Evolutionary conservation across 2,329 filamentous ascomycete species (phyloP), one percentile per base, ranked within the genome.

Genomic region (Paecilomyces sp.): DNA sequence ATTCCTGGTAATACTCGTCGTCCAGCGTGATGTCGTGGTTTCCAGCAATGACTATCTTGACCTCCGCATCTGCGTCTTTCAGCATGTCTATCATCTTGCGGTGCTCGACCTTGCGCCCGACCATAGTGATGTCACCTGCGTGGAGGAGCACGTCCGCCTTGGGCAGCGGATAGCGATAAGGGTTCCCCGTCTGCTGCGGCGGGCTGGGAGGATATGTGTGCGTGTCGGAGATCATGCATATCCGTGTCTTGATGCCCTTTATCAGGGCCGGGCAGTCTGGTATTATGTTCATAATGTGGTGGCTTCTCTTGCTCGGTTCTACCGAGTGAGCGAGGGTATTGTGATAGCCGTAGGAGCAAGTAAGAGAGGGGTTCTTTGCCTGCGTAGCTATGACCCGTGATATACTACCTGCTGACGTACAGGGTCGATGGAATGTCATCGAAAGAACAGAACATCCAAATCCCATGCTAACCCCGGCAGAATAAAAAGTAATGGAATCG

Each of bases 1-100:
- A 61, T 3, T 56, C 54, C 3, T 65, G 64, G 64, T 81, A 83
- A 67, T 80, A 83, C 0, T 71, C 69, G 47, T 76, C 73, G 62
- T 88, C 84, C 0, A 87, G 75, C 3, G 79, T 81, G 52, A 85
- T 74, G 65, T 87, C 85, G 70, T 88, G 85, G 66, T 87, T 87
- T 0, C 85, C 85, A 0, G 85, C 80, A 61, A 88, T 86, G 22
- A 87, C 80, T 25, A 88, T 74, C 65, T 87, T 88, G 4, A 87
- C 69, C 8, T 80, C 77, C 1, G 83, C 83, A 13, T 81, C 72
- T 36, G 83, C 77, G 0, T 65, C 64, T 12, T 72, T 69, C 6
- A 87, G 74, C 71, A 83, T 76, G 4, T 75, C 65, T 13, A 85
- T 65, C 2, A 79, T 77, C 11, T 65, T 61, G 31, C 77, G 66